A percentile compares a stretch with the other conserved stretches of the same genome.
phyloP scores from a whole-genome alignment of 2,329 filamentous ascomycete species.

The Penicillium sp. region DNA sequence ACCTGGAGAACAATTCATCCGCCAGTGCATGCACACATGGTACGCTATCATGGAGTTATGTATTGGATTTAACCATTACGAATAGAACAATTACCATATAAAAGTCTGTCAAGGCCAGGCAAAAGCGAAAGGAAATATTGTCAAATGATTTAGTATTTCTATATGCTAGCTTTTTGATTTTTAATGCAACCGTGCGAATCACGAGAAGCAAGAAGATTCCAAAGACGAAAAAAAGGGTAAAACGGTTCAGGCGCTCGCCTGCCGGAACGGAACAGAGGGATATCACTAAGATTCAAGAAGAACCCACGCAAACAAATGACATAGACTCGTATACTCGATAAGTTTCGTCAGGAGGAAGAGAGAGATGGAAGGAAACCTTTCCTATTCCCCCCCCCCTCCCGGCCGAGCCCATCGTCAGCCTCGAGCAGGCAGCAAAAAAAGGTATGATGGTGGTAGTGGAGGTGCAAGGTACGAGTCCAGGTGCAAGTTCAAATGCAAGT shows the following conservation, averaged over 20 bases:
- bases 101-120: no score
- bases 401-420: background rate
- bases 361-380: background rate
- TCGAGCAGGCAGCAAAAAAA: slow-evolving; percentile 1
- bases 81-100: no score
- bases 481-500: slow-evolving; percentile 3
- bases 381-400: background rate
- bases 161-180: slow-evolving; percentile 29
- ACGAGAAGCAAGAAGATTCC: background rate
- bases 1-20: background rate
- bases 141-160: slow-evolving; percentile 22
- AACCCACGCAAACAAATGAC: slow-evolving; percentile 26
- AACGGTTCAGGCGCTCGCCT: slow-evolving; percentile 18
- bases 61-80: no score
- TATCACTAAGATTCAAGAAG: slow-evolving; percentile 33
- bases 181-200: background rate
- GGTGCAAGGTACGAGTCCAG: background rate
- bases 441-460: background rate
- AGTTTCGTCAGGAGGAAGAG: slow-evolving; percentile 24
- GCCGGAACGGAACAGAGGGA: slow-evolving; percentile 30
- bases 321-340: slow-evolving; percentile 34
- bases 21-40: no score
- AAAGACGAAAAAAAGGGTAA: slow-evolving; percentile 7
- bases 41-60: no score
- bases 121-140: no score